Base-by-base conservation (phyloP, 306 rosid genomes). In the Potentilla sterilis region DNA sequence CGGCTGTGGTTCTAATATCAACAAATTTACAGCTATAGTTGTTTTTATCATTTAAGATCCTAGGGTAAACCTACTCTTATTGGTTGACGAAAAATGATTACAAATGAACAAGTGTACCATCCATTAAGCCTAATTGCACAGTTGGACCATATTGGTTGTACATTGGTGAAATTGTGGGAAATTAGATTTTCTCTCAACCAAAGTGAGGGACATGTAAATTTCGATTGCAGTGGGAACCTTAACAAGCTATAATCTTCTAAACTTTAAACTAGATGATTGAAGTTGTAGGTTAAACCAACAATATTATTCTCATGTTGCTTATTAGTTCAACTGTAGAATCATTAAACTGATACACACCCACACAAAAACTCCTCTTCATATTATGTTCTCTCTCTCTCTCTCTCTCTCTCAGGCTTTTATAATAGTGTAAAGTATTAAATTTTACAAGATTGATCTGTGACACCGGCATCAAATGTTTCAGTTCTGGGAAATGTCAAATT, bases 401-500 rank as follows among this genome's bases (percentile, higher is more conserved):
- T 37, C 69, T 14, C 43, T 35, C 43, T 32, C 41, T 12, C 18
- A 7, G 43, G 44, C 28, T 22, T 61, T 37, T 73, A 6, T 57
- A 43, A 58, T 73, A 28, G 34, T 16, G 19, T 73, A 67, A 55
- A n/a, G n/a, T 74, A 14, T 21, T 64, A 6, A 12, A 12, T 63
- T 67, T 76, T 61, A 42, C 7, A 62, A 28, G 70, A 67, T 65
- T 13, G 69, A 11, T 37, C 9, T 48, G 15, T 77, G 66, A 77
- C 71, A 34, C 48, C 19, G 22, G 59, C 41, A 61, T 74, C 85
- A 22, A 18, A 79, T 75, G 43, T 89, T 88, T 61, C 82, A 94
- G 98, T 84, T 90, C 98, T 42, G 88, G 88, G 43, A 84, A 86
- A 85, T 95, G 98, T 80, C 97, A 95, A 88, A 89, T 92, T 28